Evolutionary conservation across 306 rosid genomes (phyloP), one percentile per base, ranked within the genome.

Genomic region (Lupinus albus): DNA sequence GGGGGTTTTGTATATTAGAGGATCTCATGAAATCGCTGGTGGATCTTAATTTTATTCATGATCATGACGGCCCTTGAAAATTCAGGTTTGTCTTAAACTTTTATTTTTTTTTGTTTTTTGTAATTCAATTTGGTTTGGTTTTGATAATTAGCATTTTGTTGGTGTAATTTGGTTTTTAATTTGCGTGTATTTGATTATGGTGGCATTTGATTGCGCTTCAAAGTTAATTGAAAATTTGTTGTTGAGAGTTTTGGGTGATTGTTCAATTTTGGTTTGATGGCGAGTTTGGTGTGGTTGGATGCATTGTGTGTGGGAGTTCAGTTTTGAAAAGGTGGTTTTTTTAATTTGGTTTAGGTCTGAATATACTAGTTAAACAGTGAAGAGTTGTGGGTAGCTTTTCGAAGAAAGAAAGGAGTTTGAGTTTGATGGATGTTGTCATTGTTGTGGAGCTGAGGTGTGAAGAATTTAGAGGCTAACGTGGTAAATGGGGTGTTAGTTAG

Each of bases 21-120:
- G 92, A 88, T 84, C 93, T 91, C 83, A 91, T 91, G 97, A 84
- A 79, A 91, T 74, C 77, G 84, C 85, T 75, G 77, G 97, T 67
- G 86, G 95, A 91, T 91, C 92, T 88, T 70, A 67, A 69, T 76
- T 88, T 68, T 71, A 79, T 84, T 59, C 75, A 74, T 70, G 91
- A 88, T 81, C 95, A 84, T 81, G 91, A 91, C 79, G 97, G 89
- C 92, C 85, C 92, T 83, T 91, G 92, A 91, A 81, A 84, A 77
- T 45, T 74, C 84, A 76, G 97, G 97, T 91, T 59, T 54, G 64
- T 8, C 30, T 25, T 25, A n/a, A n/a, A 35, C 2, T 54, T 32
- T 10, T 5, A 8, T 13, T 41, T 45, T 38, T 3, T 28, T 66
- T 53, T 14, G 8, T 25, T 25, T 2, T 2, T 2, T 25, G 30